Base-by-base conservation (phyloP, 179 eudicot genomes). In the Spinacia oleracea region DNA sequence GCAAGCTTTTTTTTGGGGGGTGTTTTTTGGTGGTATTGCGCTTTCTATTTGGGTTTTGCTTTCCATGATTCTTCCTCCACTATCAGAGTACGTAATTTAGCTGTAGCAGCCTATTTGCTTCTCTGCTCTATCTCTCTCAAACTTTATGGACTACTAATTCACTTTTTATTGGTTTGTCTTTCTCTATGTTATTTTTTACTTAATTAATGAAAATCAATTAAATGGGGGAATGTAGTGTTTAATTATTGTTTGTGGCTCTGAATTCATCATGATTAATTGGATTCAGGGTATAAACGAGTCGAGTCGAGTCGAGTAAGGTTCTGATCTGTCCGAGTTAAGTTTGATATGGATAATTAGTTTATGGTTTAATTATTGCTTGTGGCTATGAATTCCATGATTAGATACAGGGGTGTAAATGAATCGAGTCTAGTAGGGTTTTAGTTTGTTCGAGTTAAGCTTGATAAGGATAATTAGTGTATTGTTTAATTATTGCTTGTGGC, bases 51-150 rank as follows among this genome's bases (percentile, higher is more conserved):
- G 56, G 72, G 72, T 71, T 73, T 83, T 59, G 58, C 86, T 83
- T 83, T 83, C 79, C 9, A 76, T 38, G 86, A 83, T 83, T 83
- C 86, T 80, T 55, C 76, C 63, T 50, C 83, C 86, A 83, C 85
- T 83, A 66, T 25, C 53, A 8, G 34, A 53, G 21, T 58, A 38
- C 38, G 71, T 3, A 38, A n/a, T n/a, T n/a, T n/a, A n/a, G n/a
- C n/a, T 38, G 58, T 20, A 53, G 58, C 25, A 20, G 58, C 58
- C 58, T 53, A 53, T 53, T 53, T 53, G 58, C 58, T 51, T 51
- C 55, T 50, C 27, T 43, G 18, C 59, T 18, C 60, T 27, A 42
- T 4, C 35, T 48, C 42, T 31, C 11, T 71, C 42, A 27, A 18
- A 6, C 50, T 71, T 29, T n/a, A 29, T 16, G 20, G 74, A 29